Conservation (phyloP, 192 early-diverging fungal species). For the Diversispora eburnea region DNA sequence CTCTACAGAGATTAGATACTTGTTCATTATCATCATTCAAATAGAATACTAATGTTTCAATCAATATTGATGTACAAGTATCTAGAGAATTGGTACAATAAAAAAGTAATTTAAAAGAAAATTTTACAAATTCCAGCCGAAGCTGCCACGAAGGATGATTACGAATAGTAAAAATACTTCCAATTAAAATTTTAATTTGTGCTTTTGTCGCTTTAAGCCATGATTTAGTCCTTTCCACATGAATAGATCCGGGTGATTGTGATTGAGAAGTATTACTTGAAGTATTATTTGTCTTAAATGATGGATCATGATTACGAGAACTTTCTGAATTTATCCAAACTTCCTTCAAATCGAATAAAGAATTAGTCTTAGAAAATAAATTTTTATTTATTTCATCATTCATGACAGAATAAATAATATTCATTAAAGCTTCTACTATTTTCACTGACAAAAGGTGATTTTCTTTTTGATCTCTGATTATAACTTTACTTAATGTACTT, state of each 20-base stretch:
- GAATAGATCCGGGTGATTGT: not conserved
- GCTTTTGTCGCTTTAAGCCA: constrained; percentile 34
- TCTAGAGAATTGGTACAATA: constrained; percentile 36
- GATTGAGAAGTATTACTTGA: not conserved
- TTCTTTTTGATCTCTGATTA: constrained; percentile 38
- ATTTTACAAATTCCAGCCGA: constrained; percentile 37
- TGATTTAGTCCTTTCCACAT: constrained; percentile 21
- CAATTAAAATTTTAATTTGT: constrained; percentile 29
- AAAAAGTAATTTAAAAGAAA: constrained; percentile 33
- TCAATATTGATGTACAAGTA: constrained; percentile 28
- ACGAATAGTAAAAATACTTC: constrained; percentile 32
- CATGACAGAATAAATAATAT: constrained; percentile 34
- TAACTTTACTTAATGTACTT: constrained; percentile 31
- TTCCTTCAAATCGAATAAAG: constrained; percentile 26
- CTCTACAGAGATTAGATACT: constrained; percentile 30
- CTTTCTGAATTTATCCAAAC: not conserved
- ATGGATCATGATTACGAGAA: not conserved
- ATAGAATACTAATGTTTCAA: constrained; percentile 40
- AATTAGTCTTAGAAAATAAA: not conserved
- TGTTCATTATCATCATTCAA: constrained; percentile 35
- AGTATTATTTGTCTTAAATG: not conserved
- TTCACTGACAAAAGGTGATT: constrained; percentile 35
- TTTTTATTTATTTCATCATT: constrained; percentile 28
- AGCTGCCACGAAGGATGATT: constrained; percentile 36
- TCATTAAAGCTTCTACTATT: constrained; percentile 30